Base-by-base conservation (phyloP, 495 filamentous ascomycete species). In the Penicillium bovifimosum region DNA sequence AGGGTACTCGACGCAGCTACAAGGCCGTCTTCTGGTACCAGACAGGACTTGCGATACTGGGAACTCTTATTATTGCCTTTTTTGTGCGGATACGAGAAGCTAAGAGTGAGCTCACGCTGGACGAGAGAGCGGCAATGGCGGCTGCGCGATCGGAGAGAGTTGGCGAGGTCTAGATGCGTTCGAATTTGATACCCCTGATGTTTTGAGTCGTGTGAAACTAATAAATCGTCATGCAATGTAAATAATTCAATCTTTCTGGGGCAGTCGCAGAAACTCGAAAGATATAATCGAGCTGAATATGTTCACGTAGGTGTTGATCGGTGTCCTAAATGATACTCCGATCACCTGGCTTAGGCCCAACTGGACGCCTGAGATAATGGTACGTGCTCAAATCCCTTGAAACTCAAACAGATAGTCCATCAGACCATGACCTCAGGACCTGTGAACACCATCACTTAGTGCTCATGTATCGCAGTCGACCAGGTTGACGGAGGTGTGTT, bases 1-100 rank as follows among this genome's bases (percentile, higher is more conserved):
- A 68, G 5, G 78, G 77, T 0, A 14, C 68, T n/a, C 70, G 71
- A 32, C 27, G 66, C 51, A 80, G 80, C 17, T 88, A 84, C 58
- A 78, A 83, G 55, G 72, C 76, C 0, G 82, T 81, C 1, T 90
- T 90, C 55, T 87, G 85, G 83, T 83, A 86, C 47, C 79, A 81
- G 42, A 73, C 83, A 5, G 84, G 73, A 2, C 73, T 77, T 38
- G 80, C 86, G 0, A 66, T 64, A 0, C 29, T 80, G 0, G 80
- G 83, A 6, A 54, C 86, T 32, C 28, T 83, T 3, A 58, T 90
- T 14, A 70, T 86, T 45, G 65, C 82, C 24, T 44, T 67, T 0
- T 86, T 86, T 53, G 86, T 91, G 20, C 73, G 80, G 55, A 80
- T 90, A 18, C 70, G 76, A 9, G 81, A 82, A 57, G 87, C 86